Evolutionary conservation across 2,329 filamentous ascomycete species (phyloP).

Genomic region (Sporothrix inflata): DNA sequence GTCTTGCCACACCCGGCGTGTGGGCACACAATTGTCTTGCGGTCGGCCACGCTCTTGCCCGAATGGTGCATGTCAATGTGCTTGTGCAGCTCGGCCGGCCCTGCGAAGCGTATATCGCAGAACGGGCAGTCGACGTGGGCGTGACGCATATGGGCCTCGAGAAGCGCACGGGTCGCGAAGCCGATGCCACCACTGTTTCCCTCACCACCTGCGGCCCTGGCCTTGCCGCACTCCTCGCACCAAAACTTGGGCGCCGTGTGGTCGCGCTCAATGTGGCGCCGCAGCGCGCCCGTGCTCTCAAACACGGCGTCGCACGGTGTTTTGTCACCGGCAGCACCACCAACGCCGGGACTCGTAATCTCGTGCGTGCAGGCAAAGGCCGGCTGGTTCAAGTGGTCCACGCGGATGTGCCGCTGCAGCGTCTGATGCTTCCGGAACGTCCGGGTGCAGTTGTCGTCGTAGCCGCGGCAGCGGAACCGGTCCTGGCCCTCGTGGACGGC

Average conservation of each 20-base stretch:
- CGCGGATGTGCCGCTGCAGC: constrained; percentile 78
- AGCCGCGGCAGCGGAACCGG: constrained; percentile 72
- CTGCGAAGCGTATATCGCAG: constrained; percentile 70
- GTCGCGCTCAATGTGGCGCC: constrained; percentile 69
- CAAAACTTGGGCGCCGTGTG: constrained; percentile 74
- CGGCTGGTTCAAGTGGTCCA: constrained; percentile 71
- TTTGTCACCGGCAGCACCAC: background rate
- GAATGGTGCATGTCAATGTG: constrained; percentile 81
- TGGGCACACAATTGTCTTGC: constrained; percentile 69
- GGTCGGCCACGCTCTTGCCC: constrained; percentile 61
- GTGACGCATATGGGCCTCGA: constrained; percentile 73
- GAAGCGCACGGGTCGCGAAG: constrained; percentile 72
- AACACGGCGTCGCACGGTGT: constrained; percentile 67
- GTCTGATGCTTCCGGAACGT: constrained; percentile 88
- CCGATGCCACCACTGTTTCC: constrained; percentile 40
- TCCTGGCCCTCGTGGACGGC: constrained; percentile 79
- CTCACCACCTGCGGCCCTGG: constrained; percentile 38
- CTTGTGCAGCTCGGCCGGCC: constrained; percentile 68
- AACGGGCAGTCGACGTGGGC: constrained; percentile 76
- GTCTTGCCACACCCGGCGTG: constrained; percentile 70
- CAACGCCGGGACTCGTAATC: constrained; percentile 28
- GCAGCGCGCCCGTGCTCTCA: constrained; percentile 71
- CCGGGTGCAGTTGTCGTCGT: constrained; percentile 69
- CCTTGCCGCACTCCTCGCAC: constrained; percentile 70
- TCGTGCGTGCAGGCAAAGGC: constrained; percentile 70